Conservation (phyloP, 2,329 filamentous ascomycete species). For the Zymoseptoria brevis region DNA sequence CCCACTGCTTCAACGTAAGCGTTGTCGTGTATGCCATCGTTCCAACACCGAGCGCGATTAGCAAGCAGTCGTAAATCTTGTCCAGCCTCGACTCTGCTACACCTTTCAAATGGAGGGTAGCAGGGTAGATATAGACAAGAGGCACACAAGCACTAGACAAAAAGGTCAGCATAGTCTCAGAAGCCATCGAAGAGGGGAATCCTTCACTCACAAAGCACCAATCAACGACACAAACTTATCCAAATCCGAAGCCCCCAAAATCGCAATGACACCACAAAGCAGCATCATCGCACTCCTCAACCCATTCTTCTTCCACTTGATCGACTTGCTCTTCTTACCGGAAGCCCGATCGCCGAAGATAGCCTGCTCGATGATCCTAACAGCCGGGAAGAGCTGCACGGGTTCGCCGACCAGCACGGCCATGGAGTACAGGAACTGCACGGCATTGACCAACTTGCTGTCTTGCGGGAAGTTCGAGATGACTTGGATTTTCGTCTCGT, state of each 20-base stretch:
- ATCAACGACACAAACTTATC: slow-evolving; percentile 70
- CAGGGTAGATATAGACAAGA: slow-evolving; percentile 69
- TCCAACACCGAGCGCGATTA: slow-evolving; percentile 56
- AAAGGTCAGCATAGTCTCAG: neutral
- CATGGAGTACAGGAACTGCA: slow-evolving; percentile 66
- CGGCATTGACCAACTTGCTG: slow-evolving; percentile 64
- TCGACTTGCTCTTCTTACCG: slow-evolving; percentile 55
- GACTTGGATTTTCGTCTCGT: slow-evolving; percentile 61
- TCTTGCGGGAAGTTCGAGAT: slow-evolving; percentile 68
- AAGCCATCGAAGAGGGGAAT: neutral
- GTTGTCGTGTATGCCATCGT: slow-evolving; percentile 66
- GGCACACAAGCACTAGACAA: slow-evolving; percentile 57
- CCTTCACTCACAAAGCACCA: slow-evolving; percentile 46
- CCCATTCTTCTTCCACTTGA: slow-evolving; percentile 71
- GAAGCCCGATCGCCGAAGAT: slow-evolving; percentile 58
- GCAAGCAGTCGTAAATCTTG: slow-evolving; percentile 52
- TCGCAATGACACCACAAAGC: slow-evolving; percentile 53
- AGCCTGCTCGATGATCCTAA: slow-evolving; percentile 61
- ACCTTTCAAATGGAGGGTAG: slow-evolving; percentile 61
- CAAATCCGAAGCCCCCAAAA: slow-evolving; percentile 58
- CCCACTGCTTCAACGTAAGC: slow-evolving; percentile 41
- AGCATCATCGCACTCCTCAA: slow-evolving; percentile 52
- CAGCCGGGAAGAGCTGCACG: slow-evolving; percentile 66
- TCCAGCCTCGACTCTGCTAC: slow-evolving; percentile 50
- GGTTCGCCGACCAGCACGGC: slow-evolving; percentile 67